A percentile compares a stretch with the other conserved stretches of the same genome.
These are phyloP conservation scores for Cordyceps cateniannulata DNA, from an alignment of 2,329 filamentous ascomycete genomes.

Conservation along the genomic window DNA sequence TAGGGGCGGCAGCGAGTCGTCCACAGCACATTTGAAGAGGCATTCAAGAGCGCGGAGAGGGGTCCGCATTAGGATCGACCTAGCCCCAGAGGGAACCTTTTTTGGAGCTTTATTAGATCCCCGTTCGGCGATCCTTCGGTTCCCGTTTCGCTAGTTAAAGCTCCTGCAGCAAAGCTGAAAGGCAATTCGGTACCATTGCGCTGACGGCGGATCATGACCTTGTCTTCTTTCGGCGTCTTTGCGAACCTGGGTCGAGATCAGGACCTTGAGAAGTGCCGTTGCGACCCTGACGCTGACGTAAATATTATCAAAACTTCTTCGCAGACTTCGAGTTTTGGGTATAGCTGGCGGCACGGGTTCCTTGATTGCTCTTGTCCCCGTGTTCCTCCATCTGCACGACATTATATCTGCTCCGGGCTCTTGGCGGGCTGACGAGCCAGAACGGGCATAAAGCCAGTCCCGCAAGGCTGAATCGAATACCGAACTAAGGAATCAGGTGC, in stretches of 20 bases:
- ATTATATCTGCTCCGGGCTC: background rate
- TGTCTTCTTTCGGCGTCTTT: background rate
- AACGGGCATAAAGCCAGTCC: background rate
- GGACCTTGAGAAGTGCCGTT: background rate
- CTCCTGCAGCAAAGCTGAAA: constrained; percentile 6
- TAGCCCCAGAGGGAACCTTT: background rate
- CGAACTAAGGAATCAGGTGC: background rate
- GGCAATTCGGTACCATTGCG: background rate
- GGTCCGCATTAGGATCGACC: background rate
- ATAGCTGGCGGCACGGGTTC: background rate
- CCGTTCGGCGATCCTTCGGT: constrained; percentile 3
- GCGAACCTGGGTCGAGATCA: background rate
- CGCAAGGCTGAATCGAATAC: constrained; percentile 5
- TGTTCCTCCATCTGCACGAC: background rate
- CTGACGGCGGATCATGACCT: background rate
- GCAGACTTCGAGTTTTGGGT: constrained; percentile 1
- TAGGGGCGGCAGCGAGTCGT: background rate
- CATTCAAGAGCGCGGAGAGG: background rate
- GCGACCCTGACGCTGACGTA: constrained; percentile 2
- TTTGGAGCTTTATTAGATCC: background rate
- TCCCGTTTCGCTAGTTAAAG: background rate
- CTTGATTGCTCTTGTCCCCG: background rate
- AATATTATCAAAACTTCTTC: background rate
- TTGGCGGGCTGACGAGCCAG: background rate
- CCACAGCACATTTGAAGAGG: background rate